Base-by-base conservation (phyloP, 2,329 filamentous ascomycete species). In the Dothistroma septosporum region DNA sequence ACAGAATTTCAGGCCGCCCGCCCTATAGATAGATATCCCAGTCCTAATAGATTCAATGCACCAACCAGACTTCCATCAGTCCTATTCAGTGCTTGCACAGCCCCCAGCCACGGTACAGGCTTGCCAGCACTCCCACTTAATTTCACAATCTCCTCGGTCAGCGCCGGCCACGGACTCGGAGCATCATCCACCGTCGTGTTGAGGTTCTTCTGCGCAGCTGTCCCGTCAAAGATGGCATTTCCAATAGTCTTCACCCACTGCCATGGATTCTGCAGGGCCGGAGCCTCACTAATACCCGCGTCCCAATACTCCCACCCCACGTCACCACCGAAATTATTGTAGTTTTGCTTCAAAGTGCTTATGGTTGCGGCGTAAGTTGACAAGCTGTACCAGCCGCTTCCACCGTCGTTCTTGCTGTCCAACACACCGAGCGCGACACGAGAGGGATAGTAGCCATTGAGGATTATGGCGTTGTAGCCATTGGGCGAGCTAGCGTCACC, bases 271-370 rank as follows among this genome's bases (percentile, higher is more conserved):
- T 21, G 6, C 10, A 53, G 31, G 6, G 54, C 35, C 22, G 57
- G 53, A 19, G 48, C 50, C 31, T 68, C 65, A 3, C 50, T 55
- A 9, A 49, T 60, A 6, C 68, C 66, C 19, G 68, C 65, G 50
- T 68, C 68, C 66, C 66, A 72, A 52, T 71, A 72, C 60, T 72
- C 70, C 70, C 70, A 72, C 8, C 69, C 68, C 2, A 66, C 65
- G 2, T 64, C 67, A 24, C 68, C 65, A 10, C 69, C 68, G n/a
- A 71, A 69, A 28, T 64, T 65, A 4, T 57, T 47, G 41, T 69
- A 68, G 21, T 68, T 68, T 8, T 64, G 58, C 19, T 59, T 59
- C 16, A 72, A 37, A 8, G 65, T 64, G 2, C 41, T 44, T 54
- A 72, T 64, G 11, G 67, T 68, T 7, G 31, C 53, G 11, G 62